Evolutionary conservation across 306 rosid species (phyloP), one percentile per base, ranked within the genome.

Genomic region (Citrullus colocynthis): DNA sequence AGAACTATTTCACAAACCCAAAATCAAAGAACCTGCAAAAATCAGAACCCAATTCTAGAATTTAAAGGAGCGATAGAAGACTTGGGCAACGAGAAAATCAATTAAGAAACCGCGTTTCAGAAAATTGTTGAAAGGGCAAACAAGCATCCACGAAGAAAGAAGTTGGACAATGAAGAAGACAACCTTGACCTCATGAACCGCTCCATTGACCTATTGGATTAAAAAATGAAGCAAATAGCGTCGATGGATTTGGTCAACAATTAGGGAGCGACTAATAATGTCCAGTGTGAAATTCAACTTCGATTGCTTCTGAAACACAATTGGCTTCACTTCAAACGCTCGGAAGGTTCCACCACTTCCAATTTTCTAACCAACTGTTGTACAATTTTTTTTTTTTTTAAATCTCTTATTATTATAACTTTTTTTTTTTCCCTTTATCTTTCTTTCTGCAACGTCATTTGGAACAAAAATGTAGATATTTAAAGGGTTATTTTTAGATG

Each of bases 91-190:
- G 34, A 79, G 48, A 52, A 70, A 30, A 21, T 16, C 78, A 75
- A 59, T 3, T 1, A 80, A 80, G 71, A 80, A 84, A 88, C 81
- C 78, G 90, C 85, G 89, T 89, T 54, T 76, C 56, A 86, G 83
- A 80, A 81, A n/a, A 86, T 81, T 74, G 78, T 75, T 57, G 76
- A 20, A 13, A 36, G 28, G 51, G 81, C 88, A 88, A 85, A 83
- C 9, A 44, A 75, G 75, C 60, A 39, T 69, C 57, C 7, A 6
- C 57, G 57, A 52, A 15, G 57, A 57, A 66, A 73, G 28, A 32
- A 34, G 77, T 20, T 20, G 56, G 44, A 21, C 17, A 13, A 5
- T 6, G 7, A 21, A 71, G 76, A 48, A 44, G 36, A 48, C 57
- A 51, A 71, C 37, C 58, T 51, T 49, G 18, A 72, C 28, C 7